Evolutionary conservation across 768 basidiomycete genomes (phyloP).

Genomic region (Gymnopilus dilepis): DNA sequence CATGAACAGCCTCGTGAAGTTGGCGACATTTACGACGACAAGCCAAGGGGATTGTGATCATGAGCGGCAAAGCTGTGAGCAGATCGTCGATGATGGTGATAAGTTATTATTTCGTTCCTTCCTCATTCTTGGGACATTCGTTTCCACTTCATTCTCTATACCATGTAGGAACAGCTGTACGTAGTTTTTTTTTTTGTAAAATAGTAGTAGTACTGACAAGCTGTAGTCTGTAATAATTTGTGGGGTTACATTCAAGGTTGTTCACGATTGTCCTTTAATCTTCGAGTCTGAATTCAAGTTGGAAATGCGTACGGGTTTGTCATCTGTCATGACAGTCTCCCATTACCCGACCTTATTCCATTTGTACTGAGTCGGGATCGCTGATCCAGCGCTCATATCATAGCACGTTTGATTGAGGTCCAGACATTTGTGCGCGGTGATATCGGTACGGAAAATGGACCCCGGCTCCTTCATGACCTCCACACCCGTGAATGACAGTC

Average conservation of each 20-base stretch:
- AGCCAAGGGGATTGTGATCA: conserved; percentile 1
- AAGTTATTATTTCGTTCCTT: background rate
- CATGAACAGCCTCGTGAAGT: background rate
- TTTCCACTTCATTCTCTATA: background rate
- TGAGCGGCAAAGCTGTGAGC: too few species aligned
- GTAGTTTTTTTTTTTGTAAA: background rate
- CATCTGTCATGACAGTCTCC: too few species aligned
- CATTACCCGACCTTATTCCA: background rate
- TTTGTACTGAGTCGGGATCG: background rate
- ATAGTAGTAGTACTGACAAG: too few species aligned
- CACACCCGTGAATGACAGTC: background rate
- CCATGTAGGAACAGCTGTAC: background rate
- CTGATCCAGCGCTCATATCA: background rate
- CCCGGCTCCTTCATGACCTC: background rate
- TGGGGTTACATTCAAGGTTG: background rate
- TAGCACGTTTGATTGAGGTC: background rate
- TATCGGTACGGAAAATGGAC: background rate
- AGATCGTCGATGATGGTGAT: background rate
- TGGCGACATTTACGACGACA: conserved; percentile 8
- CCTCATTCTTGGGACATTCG: background rate
- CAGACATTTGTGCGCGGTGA: background rate
- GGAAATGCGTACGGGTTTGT: too few species aligned
- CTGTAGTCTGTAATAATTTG: background rate
- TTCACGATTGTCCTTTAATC: too few species aligned
- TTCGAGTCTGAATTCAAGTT: too few species aligned